These are phyloP conservation scores for Rhizophagus clarus DNA, from an alignment of 192 early-diverging fungal genomes.

Conservation along the genomic window DNA sequence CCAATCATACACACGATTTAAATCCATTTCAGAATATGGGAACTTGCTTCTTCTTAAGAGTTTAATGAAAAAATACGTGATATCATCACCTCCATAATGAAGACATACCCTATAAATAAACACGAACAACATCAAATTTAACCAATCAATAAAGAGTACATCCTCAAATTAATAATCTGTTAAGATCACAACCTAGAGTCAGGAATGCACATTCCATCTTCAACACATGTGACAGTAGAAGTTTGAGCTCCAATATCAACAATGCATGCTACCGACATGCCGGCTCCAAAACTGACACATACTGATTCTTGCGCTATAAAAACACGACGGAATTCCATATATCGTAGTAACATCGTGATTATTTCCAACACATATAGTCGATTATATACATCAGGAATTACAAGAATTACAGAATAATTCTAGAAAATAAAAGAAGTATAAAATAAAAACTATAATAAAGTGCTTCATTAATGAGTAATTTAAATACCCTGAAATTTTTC, in stretches of 20 bases:
- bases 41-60: slow-evolving; percentile 69
- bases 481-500: slow-evolving; percentile 52
- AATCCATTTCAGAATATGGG: slow-evolving; percentile 71
- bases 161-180: neutral
- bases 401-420: slow-evolving; percentile 69
- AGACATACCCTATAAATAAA: slow-evolving; percentile 40
- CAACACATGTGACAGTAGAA: slow-evolving; percentile 81
- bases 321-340: slow-evolving; percentile 77
- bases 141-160: neutral
- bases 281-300: slow-evolving; percentile 86
- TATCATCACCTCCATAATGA: slow-evolving; percentile 88
- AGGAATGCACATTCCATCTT: slow-evolving; percentile 77
- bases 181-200: slow-evolving; percentile 55
- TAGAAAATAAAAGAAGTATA: slow-evolving; percentile 23
- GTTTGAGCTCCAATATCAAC: slow-evolving; percentile 93
- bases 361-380: slow-evolving; percentile 64
- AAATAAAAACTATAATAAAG: neutral
- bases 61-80: slow-evolving; percentile 72
- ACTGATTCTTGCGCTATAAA: slow-evolving; percentile 81
- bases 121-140: neutral
- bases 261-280: slow-evolving; percentile 82
- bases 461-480: neutral
- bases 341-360: slow-evolving; percentile 65
- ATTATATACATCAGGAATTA: slow-evolving; percentile 80
- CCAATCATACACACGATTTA: slow-evolving; percentile 72